phyloP scores from a whole-genome alignment of 352 stramenopile species.

The Pythium sp. region DNA sequence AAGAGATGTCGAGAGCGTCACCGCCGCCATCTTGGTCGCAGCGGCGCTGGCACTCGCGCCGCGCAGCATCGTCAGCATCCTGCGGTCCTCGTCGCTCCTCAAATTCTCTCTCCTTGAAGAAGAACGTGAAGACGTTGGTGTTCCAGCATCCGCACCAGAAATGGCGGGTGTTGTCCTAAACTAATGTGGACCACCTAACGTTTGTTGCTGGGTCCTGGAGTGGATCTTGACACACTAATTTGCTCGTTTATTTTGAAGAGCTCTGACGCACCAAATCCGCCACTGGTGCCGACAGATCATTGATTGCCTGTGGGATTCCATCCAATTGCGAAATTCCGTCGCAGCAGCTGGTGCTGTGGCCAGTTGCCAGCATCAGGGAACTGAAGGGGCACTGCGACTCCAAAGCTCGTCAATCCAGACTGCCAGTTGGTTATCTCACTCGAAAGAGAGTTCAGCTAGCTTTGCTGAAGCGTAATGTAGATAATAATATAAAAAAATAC shows the following conservation, averaged over 20 bases:
- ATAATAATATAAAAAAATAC: neutral
- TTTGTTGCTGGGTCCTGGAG: neutral
- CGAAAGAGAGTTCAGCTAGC: neutral
- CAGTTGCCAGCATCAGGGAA: neutral
- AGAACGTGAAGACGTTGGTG: neutral
- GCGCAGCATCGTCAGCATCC: slow-evolving; percentile 12
- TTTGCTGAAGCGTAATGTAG: neutral
- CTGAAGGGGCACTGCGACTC: neutral
- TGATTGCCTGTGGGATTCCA: neutral
- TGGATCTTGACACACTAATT: neutral
- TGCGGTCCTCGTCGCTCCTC: neutral
- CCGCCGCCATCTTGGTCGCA: neutral
- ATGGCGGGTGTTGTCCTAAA: neutral
- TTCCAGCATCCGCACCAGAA: neutral
- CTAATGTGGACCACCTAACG: neutral
- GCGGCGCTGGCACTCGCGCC: neutral
- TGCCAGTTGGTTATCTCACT: neutral
- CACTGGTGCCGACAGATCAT: neutral
- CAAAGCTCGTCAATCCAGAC: neutral
- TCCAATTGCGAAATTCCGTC: neutral
- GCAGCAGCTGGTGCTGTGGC: neutral
- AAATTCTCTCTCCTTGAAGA: slow-evolving; percentile 6
- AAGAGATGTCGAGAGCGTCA: neutral
- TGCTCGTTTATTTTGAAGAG: neutral
- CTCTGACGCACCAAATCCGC: neutral